Evolutionary conservation across 345 rosid genomes (phyloP), one percentile per base, ranked within the genome.

Genomic region (Euphorbia tirucalli): DNA sequence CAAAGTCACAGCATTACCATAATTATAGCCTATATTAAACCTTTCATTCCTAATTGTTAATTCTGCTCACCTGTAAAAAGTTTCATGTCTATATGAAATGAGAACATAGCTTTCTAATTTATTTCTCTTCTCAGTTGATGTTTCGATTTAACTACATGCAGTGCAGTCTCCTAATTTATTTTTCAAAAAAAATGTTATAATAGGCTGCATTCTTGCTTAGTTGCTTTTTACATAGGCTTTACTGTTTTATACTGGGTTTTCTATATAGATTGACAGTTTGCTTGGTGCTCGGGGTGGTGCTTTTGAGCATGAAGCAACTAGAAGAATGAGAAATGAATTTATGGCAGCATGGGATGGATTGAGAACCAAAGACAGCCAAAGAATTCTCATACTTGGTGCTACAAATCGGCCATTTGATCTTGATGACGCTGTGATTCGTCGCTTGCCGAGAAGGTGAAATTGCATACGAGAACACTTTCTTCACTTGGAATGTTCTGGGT

Each of bases 261-360:
- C 48, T 65, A 71, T 60, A 4, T 46, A 95, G 99, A 93, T 95
- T 75, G 99, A 95, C 74, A 92, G 99, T 83, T 81, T 95, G 82
- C 88, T 95, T 18, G 99, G 99, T 69, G 97, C 96, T 79, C 98
- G 99, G 65, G 99, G 99, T 32, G 94, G 98, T 78, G 84, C 96
- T 49, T 87, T 74, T 70, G 99, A 95, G 77, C 98, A 95, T 1
- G 99, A 95, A 71, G 99, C 98, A 44, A 95, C 99, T 44, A 86
- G 99, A 80, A 87, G 99, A 83, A 95, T 93, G 99, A 89, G 97
- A 79, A 95, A 95, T 58, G 99, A 95, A 80, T 95, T 95, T 76
- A 95, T 95, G 99, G 93, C 99, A 58, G 98, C 99, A 48, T 95
- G 99, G 99, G 99, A 95, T 84, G 99, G 99, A 65, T 83, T 95